Conservation (phyloP, 1,284 basidiomycete genomes). For the Macrocybe sp. region DNA sequence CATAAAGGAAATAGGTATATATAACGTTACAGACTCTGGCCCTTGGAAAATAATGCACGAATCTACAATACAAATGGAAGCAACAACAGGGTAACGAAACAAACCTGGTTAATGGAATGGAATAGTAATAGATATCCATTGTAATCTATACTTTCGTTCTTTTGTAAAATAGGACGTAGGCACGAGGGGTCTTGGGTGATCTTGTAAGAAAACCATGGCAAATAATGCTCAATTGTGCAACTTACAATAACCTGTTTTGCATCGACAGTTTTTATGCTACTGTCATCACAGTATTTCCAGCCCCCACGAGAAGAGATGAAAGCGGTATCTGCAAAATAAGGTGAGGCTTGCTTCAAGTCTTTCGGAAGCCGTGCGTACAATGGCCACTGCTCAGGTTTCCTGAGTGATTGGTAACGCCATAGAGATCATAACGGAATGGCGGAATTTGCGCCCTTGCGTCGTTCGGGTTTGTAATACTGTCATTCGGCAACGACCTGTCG, state of each 20-base stretch:
- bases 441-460: constrained; percentile 80
- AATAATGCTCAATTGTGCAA: constrained; percentile 16
- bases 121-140: constrained; percentile 8
- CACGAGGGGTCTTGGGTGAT: constrained; percentile 63
- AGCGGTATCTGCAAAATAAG: constrained; percentile 65
- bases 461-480: constrained; percentile 38
- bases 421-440: constrained; percentile 86
- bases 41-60: constrained; percentile 13
- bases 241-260: constrained; percentile 82
- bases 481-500: constrained; percentile 55
- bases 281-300: constrained; percentile 89
- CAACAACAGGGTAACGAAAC: constrained; percentile 12
- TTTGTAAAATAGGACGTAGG: constrained; percentile 87
- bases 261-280: constrained; percentile 65
- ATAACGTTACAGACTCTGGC: constrained; percentile 21
- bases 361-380: constrained; percentile 52
- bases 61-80: constrained; percentile 19
- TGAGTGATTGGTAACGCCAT: constrained; percentile 89
- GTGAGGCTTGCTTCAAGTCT: background rate
- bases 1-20: background rate
- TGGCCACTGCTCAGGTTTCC: constrained; percentile 89
- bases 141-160: constrained; percentile 51
- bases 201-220: constrained; percentile 4
- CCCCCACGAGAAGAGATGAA: constrained; percentile 74
- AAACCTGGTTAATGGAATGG: constrained; percentile 12